phyloP scores from a whole-genome alignment of 2,329 filamentous ascomycete genomes.

The Geoglossum cookeanum region DNA sequence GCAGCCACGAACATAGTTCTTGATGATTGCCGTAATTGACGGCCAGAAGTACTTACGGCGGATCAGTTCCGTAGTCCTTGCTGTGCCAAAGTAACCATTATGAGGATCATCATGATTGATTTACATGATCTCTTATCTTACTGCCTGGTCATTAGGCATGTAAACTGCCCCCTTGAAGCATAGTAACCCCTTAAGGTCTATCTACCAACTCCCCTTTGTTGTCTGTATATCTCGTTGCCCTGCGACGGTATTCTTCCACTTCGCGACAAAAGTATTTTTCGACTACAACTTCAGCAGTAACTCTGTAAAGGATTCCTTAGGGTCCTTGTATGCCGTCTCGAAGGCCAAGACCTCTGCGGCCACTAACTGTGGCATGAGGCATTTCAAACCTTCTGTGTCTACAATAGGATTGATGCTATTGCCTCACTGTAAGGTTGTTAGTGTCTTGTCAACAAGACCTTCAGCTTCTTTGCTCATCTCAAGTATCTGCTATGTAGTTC shows the following conservation, averaged over 20 bases:
- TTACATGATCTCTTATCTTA: not conserved
- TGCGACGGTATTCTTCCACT: not conserved
- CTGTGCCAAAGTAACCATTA: not conserved
- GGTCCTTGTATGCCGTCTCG: not conserved
- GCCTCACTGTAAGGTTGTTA: not conserved
- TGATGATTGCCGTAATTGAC: not conserved
- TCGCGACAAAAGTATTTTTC: not conserved
- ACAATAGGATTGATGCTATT: not conserved
- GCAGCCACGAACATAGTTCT: constrained; percentile 1
- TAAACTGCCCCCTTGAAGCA: not conserved
- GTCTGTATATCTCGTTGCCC: not conserved
- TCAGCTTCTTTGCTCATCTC: too few relatives aligned
- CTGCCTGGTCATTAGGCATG: not conserved
- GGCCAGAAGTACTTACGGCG: not conserved
- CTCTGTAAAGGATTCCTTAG: not conserved
- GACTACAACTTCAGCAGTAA: not conserved
- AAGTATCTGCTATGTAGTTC: too few relatives aligned
- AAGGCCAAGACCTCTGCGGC: not conserved
- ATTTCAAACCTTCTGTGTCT: not conserved
- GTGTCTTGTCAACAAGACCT: constrained; percentile 8
- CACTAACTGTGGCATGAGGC: not conserved
- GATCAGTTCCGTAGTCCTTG: not conserved
- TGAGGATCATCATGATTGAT: constrained; percentile 1
- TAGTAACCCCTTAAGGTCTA: not conserved
- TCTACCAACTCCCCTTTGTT: not conserved